Evolutionary conservation across 1,284 basidiomycete genomes (phyloP).

Genomic region (Laetiporus sulphureus): DNA sequence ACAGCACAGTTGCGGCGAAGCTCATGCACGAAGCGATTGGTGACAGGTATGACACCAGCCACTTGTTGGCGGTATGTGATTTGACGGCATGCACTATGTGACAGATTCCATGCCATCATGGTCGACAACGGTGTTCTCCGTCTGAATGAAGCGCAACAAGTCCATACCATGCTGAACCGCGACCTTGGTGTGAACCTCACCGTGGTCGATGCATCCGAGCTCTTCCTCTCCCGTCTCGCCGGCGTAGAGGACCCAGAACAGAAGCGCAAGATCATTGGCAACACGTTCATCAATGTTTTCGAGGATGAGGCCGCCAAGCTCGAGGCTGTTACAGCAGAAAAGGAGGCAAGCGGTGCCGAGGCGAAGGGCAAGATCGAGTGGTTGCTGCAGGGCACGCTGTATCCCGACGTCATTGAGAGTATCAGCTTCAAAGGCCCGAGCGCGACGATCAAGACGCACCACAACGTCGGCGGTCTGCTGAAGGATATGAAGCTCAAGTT

Average conservation of each 20-base stretch:
- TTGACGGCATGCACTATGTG: not conserved
- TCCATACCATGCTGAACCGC: constrained; percentile 92
- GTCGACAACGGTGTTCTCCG: constrained; percentile 98
- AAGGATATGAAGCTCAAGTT: constrained; percentile 99
- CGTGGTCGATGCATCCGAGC: constrained; percentile 91
- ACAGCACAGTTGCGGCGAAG: constrained; percentile 97
- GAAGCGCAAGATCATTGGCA: constrained; percentile 98
- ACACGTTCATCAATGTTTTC: constrained; percentile 98
- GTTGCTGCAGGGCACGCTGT: constrained; percentile 97
- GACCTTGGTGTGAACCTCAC: constrained; percentile 96
- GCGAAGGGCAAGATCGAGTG: constrained; percentile 92
- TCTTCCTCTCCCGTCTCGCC: constrained; percentile 86
- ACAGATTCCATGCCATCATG: constrained; percentile 98
- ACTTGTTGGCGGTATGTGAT: no score
- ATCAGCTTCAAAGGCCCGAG: constrained; percentile 99
- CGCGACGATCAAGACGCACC: constrained; percentile 99
- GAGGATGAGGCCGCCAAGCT: constrained; percentile 90
- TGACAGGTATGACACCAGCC: constrained; percentile 64
- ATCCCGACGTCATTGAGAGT: constrained; percentile 98
- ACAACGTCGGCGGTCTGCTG: constrained; percentile 96
- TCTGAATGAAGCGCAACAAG: constrained; percentile 86
- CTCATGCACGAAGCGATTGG: constrained; percentile 99
- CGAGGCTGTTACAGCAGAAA: constrained; percentile 78
- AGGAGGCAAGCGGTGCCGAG: constrained; percentile 59
- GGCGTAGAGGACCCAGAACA: constrained; percentile 95